Percentiles rank a stretch among this genome's conserved stretches.
phyloP scores from a whole-genome alignment of 2,329 filamentous ascomycete species.

The Chaetomium sp. region DNA sequence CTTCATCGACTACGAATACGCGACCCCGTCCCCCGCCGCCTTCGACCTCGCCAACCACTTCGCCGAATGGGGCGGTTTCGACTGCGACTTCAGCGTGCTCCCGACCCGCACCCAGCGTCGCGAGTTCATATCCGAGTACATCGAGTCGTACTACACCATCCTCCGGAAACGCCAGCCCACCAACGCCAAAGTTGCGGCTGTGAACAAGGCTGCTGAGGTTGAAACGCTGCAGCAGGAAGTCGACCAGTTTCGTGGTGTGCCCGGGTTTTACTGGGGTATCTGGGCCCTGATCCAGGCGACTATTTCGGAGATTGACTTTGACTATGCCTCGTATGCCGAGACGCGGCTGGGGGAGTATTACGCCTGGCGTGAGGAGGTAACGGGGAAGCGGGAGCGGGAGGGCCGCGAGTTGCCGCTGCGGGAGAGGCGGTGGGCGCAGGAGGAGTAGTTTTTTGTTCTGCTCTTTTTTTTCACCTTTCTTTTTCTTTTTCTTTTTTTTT shows the following conservation, averaged over 20 bases:
- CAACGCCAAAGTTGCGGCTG: slow-evolving; percentile 20
- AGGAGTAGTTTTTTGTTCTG: slow-evolving; percentile 23
- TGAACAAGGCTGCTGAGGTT: slow-evolving; percentile 55
- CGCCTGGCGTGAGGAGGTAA: slow-evolving; percentile 74
- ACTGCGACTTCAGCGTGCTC: slow-evolving; percentile 81
- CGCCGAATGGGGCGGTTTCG: slow-evolving; percentile 95
- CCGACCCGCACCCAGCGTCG: slow-evolving; percentile 71
- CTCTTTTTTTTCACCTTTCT: too few relatives aligned
- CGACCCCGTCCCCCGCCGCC: slow-evolving; percentile 84
- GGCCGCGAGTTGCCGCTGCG: slow-evolving; percentile 62
- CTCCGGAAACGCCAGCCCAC: slow-evolving; percentile 34
- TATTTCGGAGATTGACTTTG: slow-evolving; percentile 93
- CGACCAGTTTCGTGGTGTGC: slow-evolving; percentile 79
- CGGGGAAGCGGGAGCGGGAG: slow-evolving; percentile 49
- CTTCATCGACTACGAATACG: slow-evolving; percentile 99
- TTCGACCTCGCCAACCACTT: slow-evolving; percentile 99
- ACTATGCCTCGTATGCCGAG: slow-evolving; percentile 90
- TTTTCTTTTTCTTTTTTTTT: too few relatives aligned
- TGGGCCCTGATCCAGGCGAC: slow-evolving; percentile 93
- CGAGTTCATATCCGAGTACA: slow-evolving; percentile 78
- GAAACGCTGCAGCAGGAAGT: slow-evolving; percentile 71
- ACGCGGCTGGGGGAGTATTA: slow-evolving; percentile 83
- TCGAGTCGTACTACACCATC: slow-evolving; percentile 62
- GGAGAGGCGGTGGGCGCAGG: slow-evolving; percentile 72
- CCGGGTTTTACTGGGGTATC: slow-evolving; percentile 87